Base-by-base conservation (phyloP, 2,329 filamentous ascomycete genomes). In the Cladosporium oxysporum region DNA sequence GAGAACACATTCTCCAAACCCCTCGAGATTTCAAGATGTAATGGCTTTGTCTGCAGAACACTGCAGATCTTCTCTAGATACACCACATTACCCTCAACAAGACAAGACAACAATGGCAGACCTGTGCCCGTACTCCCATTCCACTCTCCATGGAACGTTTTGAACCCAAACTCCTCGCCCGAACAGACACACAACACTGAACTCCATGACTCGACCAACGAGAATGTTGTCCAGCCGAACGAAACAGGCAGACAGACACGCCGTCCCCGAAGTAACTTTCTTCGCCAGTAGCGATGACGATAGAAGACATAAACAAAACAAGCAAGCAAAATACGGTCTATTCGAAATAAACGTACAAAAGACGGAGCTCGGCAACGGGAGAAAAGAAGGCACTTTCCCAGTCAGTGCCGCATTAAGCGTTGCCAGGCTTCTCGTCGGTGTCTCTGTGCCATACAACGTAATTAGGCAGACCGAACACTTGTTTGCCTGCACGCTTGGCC, bases 361-460 rank as follows among this genome's bases (percentile, higher is more conserved):
- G 11, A 16, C 28, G 26, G 26, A 41, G 21, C 28, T 29, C 28
- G 57, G 21, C 35, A 44, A 28, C 26, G 12, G 47, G 57, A 59
- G 52, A 55, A 18, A 55, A 55, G n/a, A 23, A 37, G 14, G 52
- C 52, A 28, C 29, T 55, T 31, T 18, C 23, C 29, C 28, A 29
- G 33, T 33, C 26, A 33, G 52, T 21, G 49, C 21, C 49, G 49
- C 49, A 52, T 33, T 72, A 79, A 65, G 80, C 81, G 77, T 98
- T 98, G 37, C 93, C 92, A 37, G 88, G 87, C 84, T 97, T 97
- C 83, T 99, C 95, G 65, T 93, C 88, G 2, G 95, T 99, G 78
- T 99, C 95, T 74, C 97, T 91, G 77, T 99, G 95, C 95, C 95
- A 99, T 66, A 99, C 94, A 60, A 99, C 90, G 77, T 99, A 99